A percentile compares a stretch with the other conserved stretches of the same genome.
Evolutionary conservation across 805 yeast genomes (phyloP).

Genomic region (Tetrapisispora phaffii): DNA sequence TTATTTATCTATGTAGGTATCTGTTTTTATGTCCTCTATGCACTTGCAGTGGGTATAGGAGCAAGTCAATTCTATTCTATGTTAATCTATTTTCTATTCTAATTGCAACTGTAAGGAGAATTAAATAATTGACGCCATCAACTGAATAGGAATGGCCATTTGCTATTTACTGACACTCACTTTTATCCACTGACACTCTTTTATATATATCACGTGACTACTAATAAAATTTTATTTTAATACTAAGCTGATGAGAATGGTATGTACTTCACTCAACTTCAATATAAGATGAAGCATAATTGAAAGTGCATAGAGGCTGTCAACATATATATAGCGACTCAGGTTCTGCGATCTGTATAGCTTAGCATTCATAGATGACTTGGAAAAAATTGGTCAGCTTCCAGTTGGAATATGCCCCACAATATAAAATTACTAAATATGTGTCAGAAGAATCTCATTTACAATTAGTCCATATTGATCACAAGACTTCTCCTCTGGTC

Average conservation of each 20-base stretch:
- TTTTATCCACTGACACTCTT: background rate
- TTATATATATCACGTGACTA: background rate
- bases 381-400: constrained; percentile 42
- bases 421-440: constrained; percentile 59
- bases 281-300: background rate
- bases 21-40: too few relatives aligned
- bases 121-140: background rate
- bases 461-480: constrained; percentile 61
- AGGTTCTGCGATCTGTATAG: too few relatives aligned
- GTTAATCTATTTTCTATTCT: too few relatives aligned
- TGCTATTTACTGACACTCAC: background rate
- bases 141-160: background rate
- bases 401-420: constrained; percentile 67
- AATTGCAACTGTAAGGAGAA: too few relatives aligned
- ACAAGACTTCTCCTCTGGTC: constrained; percentile 74
- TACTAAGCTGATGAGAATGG: background rate
- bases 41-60: too few relatives aligned
- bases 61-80: too few relatives aligned
- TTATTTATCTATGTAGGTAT: too few relatives aligned
- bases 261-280: background rate
- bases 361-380: too few relatives aligned
- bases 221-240: too few relatives aligned
- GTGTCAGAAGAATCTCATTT: constrained; percentile 70
- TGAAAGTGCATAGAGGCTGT: too few relatives aligned
- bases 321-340: too few relatives aligned